These are phyloP conservation scores for Dictyostelium intermedium DNA, from an alignment of 78 protist genomes.

Conservation along the genomic window DNA sequence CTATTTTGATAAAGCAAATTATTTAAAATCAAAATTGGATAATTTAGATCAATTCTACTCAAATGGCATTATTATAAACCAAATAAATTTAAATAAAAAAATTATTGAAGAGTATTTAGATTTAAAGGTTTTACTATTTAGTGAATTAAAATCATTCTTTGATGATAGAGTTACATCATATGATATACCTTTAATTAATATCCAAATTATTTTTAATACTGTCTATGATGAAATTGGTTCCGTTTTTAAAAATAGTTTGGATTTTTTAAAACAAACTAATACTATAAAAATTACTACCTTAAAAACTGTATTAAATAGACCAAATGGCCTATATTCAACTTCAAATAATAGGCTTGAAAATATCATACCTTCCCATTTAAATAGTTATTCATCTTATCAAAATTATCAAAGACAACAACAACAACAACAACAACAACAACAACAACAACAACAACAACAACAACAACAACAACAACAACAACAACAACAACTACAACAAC, in stretches of 20 bases:
- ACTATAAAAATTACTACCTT: not conserved
- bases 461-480: not conserved
- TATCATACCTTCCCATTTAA: not conserved
- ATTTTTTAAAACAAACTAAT: slow-evolving; percentile 2
- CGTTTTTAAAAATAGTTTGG: not conserved
- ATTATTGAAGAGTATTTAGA: not conserved
- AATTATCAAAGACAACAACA: not conserved
- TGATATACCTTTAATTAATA: slow-evolving; percentile 4
- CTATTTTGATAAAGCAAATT: not conserved
- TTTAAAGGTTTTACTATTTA: not conserved
- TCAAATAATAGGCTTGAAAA: not conserved
- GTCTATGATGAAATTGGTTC: not conserved
- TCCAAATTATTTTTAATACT: not conserved
- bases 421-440: not conserved
- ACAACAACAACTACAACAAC: not conserved
- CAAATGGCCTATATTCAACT: not conserved
- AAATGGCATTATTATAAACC: not conserved
- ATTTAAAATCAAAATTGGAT: slow-evolving; percentile 4
- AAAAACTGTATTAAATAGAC: not conserved
- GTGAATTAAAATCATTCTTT: not conserved
- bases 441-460: not conserved
- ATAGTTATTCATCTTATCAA: not conserved
- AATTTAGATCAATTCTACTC: not conserved
- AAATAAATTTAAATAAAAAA: not conserved
- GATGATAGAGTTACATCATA: not conserved